phyloP scores from a whole-genome alignment of 2,329 filamentous ascomycete genomes.

The Colletotrichum cereale region DNA sequence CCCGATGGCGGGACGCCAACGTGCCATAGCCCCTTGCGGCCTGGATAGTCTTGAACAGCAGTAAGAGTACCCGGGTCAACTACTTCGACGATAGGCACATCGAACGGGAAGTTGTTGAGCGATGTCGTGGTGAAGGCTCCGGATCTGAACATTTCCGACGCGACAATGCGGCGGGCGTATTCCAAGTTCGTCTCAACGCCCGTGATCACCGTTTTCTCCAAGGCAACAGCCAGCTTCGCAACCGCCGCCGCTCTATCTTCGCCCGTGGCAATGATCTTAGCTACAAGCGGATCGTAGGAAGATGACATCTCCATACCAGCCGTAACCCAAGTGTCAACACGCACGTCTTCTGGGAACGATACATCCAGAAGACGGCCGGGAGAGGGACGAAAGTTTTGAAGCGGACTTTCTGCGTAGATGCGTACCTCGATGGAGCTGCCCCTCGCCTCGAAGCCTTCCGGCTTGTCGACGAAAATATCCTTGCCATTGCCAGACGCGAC shows the following conservation, averaged over 20 bases:
- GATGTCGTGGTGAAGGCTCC: conserved; percentile 51
- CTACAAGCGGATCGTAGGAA: conserved; percentile 82
- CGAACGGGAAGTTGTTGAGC: conserved; percentile 48
- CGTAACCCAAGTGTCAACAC: conserved; percentile 79
- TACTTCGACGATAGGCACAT: conserved; percentile 50
- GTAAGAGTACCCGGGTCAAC: conserved; percentile 52
- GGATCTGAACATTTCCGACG: conserved; percentile 45
- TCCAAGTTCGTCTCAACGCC: conserved; percentile 53
- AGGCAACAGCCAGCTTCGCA: conserved; percentile 70
- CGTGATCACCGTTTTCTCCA: conserved; percentile 60
- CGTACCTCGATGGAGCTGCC: conserved; percentile 79
- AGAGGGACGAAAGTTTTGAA: conserved; percentile 73
- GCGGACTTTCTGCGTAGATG: conserved; percentile 80
- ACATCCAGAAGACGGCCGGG: conserved; percentile 75
- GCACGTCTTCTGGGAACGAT: conserved; percentile 67
- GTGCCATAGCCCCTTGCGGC: conserved; percentile 53
- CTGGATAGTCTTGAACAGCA: conserved; percentile 57
- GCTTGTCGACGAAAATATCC: conserved; percentile 24
- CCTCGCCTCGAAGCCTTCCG: conserved; percentile 56
- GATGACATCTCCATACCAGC: conserved; percentile 78
- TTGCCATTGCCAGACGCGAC: conserved; percentile 60
- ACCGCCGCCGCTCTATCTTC: conserved; percentile 71
- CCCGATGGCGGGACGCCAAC: conserved; percentile 56
- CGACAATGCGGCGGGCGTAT: conserved; percentile 49
- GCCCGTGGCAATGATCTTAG: conserved; percentile 78